These are phyloP conservation scores for Curvularia lunata DNA, from an alignment of 2,329 filamentous ascomycete species.

Conservation along the genomic window DNA sequence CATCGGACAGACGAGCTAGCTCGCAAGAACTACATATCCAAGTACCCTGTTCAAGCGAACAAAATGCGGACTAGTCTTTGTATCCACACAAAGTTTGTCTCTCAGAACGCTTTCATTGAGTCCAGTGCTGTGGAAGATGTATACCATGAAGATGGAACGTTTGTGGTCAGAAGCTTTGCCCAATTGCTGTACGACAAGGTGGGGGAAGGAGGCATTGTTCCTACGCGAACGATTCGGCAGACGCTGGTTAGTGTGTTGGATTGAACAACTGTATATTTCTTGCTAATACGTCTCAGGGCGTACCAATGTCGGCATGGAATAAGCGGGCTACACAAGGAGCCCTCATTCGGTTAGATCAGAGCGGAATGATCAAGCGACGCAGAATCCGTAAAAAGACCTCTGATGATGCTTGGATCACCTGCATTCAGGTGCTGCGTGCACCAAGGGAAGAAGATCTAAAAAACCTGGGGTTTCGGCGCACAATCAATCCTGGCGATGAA, in stretches of 20 bases:
- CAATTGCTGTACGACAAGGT: constrained; percentile 57
- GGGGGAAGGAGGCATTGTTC: constrained; percentile 58
- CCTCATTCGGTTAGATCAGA: constrained; percentile 49
- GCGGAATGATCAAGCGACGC: constrained; percentile 50
- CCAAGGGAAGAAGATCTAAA: constrained; percentile 44
- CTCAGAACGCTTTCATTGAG: constrained; percentile 37
- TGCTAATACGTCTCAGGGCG: constrained; percentile 35
- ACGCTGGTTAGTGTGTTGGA: constrained; percentile 49
- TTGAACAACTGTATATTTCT: too few relatives aligned
- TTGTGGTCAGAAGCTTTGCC: constrained; percentile 59
- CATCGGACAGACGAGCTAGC: constrained; percentile 64
- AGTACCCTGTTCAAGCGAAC: constrained; percentile 50
- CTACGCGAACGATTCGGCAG: constrained; percentile 59
- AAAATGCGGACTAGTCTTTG: constrained; percentile 63
- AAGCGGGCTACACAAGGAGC: constrained; percentile 49
- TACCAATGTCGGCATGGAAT: constrained; percentile 46
- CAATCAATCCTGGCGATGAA: constrained; percentile 20
- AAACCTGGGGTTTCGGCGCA: constrained; percentile 40
- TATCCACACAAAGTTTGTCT: constrained; percentile 58
- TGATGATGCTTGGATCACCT: constrained; percentile 39
- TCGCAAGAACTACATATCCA: constrained; percentile 67
- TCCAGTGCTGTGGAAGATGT: constrained; percentile 42
- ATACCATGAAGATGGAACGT: constrained; percentile 44
- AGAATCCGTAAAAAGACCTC: constrained; percentile 40
- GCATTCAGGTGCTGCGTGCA: constrained; percentile 52